These are phyloP conservation scores for Lunularia cruciata DNA, from an alignment of 225 moss, liverwort and hornwort species.

Conservation along the genomic window DNA sequence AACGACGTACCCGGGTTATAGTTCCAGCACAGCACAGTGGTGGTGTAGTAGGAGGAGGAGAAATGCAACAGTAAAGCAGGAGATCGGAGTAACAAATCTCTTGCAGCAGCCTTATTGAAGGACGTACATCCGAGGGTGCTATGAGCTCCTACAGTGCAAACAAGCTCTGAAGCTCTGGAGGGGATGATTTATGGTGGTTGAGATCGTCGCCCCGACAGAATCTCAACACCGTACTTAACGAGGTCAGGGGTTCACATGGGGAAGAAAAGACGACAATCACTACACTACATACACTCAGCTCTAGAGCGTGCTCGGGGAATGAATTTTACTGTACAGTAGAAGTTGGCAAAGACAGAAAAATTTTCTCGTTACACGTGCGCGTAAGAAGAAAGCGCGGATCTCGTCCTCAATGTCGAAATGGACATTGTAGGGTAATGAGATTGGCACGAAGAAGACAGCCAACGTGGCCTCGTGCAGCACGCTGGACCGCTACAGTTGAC, in stretches of 20 bases:
- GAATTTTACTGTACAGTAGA: background rate
- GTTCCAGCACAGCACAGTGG: no score
- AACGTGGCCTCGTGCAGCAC: conserved; percentile 9
- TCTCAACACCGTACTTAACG: background rate
- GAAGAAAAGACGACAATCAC: background rate
- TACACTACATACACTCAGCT: no score
- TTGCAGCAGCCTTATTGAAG: conserved; percentile 1
- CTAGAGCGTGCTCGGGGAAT: background rate
- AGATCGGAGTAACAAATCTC: background rate
- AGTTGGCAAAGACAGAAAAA: no score
- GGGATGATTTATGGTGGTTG: background rate
- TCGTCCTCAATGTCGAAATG: background rate
- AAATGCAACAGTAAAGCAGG: background rate
- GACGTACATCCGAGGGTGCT: background rate
- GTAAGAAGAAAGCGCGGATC: background rate
- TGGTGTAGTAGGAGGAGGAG: background rate
- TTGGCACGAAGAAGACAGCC: background rate
- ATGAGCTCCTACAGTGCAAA: background rate
- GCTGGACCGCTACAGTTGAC: background rate
- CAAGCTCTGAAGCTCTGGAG: background rate
- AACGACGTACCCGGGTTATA: no score
- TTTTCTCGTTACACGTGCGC: background rate
- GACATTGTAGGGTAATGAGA: background rate
- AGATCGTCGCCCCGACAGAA: conserved; percentile 10
- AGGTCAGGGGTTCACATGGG: conserved; percentile 9